Evolutionary conservation across 345 rosid genomes (phyloP).

Genomic region (Erodium maritimum): DNA sequence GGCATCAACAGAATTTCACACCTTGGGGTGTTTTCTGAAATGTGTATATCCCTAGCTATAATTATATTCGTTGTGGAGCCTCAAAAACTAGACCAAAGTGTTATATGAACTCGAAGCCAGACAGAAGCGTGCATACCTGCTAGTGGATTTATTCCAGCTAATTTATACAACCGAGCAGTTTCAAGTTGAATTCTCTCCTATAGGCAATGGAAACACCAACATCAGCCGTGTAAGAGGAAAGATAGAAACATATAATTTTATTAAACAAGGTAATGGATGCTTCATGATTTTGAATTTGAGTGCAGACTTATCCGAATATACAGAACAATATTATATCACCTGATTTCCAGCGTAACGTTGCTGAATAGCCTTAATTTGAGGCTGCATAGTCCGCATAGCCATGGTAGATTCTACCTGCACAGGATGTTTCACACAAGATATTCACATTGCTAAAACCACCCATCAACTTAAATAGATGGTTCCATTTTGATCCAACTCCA

Average conservation of each 20-base stretch:
- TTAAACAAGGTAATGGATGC: not conserved
- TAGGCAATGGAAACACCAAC: slow-evolving; percentile 9
- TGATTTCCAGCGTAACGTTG: slow-evolving; percentile 72
- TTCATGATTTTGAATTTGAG: not conserved
- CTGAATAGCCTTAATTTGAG: slow-evolving; percentile 88
- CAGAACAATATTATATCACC: slow-evolving; percentile 22
- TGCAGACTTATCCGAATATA: not conserved
- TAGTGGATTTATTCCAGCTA: slow-evolving; percentile 84
- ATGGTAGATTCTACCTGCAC: slow-evolving; percentile 83
- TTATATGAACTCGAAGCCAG: not conserved
- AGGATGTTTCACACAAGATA: slow-evolving; percentile 3
- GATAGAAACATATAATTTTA: too few relatives aligned
- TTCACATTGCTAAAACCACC: not conserved
- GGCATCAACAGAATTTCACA: not conserved
- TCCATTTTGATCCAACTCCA: too few relatives aligned
- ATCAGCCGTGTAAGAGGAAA: not conserved
- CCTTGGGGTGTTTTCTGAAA: not conserved
- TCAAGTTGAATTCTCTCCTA: slow-evolving; percentile 94
- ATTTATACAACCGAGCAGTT: slow-evolving; percentile 84
- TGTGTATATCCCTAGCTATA: not conserved
- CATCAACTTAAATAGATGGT: not conserved
- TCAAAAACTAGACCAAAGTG: not conserved
- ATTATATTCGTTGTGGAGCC: not conserved
- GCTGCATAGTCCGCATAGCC: slow-evolving; percentile 89
- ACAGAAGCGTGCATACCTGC: slow-evolving; percentile 42